These are phyloP conservation scores for Phoenix roebelenii DNA, from an alignment of 176 grass and related monocot species.

Conservation along the genomic window DNA sequence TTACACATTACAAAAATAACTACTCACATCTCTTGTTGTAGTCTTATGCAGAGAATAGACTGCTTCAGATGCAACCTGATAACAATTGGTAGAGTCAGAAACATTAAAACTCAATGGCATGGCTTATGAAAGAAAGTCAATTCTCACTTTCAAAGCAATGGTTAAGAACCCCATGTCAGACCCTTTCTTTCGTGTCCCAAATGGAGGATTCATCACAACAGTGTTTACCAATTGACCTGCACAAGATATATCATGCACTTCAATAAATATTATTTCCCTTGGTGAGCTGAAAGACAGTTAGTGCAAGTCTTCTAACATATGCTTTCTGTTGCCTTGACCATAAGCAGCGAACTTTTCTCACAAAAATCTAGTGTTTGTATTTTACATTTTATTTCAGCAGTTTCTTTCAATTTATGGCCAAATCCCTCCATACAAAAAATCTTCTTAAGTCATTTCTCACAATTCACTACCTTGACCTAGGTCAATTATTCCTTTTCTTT, in stretches of 20 bases:
- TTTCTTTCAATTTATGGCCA: too few relatives aligned
- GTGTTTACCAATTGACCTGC: constrained; percentile 59
- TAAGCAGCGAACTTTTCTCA: too few relatives aligned
- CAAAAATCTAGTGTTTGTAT: too few relatives aligned
- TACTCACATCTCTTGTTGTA: constrained; percentile 86
- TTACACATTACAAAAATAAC: background rate
- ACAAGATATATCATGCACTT: background rate
- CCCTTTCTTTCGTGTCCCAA: constrained; percentile 77
- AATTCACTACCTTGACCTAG: too few relatives aligned
- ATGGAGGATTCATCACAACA: constrained; percentile 97
- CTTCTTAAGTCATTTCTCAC: too few relatives aligned
- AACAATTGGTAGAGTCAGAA: constrained; percentile 22
- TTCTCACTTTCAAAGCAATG: constrained; percentile 68
- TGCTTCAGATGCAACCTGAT: constrained; percentile 57
- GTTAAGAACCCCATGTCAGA: constrained; percentile 82
- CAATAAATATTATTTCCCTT: too few relatives aligned
- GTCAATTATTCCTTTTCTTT: too few relatives aligned
- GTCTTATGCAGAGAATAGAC: constrained; percentile 95
- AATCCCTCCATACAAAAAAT: too few relatives aligned
- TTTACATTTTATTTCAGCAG: too few relatives aligned
- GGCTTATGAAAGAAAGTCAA: constrained; percentile 5
- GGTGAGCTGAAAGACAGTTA: too few relatives aligned
- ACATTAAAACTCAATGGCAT: constrained; percentile 4
- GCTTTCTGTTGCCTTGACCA: too few relatives aligned
- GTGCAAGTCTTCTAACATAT: too few relatives aligned